A percentile compares a stretch with the other conserved stretches of the same genome.
These are phyloP conservation scores for Croton laevigatus DNA, from an alignment of 441 rosid species.

Conservation along the genomic window DNA sequence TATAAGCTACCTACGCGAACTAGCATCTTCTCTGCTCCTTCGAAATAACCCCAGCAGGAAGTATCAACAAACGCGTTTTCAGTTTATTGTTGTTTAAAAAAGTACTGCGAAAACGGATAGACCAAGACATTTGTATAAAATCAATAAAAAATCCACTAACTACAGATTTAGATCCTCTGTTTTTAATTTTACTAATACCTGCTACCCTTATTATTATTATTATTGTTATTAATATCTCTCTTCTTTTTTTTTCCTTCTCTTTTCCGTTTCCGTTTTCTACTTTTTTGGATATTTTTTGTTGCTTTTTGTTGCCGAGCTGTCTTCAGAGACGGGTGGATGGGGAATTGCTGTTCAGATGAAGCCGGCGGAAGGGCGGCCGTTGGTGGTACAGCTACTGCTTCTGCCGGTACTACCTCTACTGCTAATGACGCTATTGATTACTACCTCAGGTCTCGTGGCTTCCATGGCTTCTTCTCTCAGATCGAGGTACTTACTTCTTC, in stretches of 20 bases:
- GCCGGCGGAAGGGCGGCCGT: conserved; percentile 55
- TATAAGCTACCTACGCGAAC: neutral
- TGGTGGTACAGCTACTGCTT: conserved; percentile 44
- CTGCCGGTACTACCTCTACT: conserved; percentile 22
- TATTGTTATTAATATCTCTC: no score
- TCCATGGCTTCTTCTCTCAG: conserved; percentile 60
- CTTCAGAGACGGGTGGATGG: conserved; percentile 38
- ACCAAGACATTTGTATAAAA: neutral
- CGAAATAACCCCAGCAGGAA: neutral
- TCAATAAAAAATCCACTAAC: conserved; percentile 8
- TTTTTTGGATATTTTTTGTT: neutral
- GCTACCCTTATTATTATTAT: neutral
- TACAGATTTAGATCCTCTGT: neutral
- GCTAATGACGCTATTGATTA: conserved; percentile 61
- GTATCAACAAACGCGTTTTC: neutral
- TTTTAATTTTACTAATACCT: neutral
- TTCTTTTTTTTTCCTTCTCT: neutral
- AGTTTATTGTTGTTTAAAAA: neutral
- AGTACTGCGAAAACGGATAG: neutral
- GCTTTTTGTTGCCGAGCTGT: neutral
- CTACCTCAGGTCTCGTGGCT: conserved; percentile 61
- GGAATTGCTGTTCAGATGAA: conserved; percentile 78
- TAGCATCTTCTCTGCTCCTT: neutral
- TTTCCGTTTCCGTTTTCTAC: neutral
- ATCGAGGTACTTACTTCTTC: conserved; percentile 56